These are phyloP conservation scores for Aphanomyces invadans DNA, from an alignment of 352 stramenopile species.

Conservation along the genomic window DNA sequence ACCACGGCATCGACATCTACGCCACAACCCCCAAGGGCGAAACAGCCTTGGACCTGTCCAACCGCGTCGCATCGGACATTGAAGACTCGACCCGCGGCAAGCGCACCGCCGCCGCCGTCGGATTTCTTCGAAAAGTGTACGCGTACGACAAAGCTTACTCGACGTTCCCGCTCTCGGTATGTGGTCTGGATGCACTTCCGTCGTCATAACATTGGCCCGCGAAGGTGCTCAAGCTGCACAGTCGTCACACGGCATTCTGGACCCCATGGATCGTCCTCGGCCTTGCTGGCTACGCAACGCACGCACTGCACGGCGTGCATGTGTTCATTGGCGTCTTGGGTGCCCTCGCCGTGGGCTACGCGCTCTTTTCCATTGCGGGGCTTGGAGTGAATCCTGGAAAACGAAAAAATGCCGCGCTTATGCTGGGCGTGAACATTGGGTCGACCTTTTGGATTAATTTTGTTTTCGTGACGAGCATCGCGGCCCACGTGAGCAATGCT, in stretches of 20 bases:
- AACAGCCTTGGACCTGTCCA: conserved; percentile 40
- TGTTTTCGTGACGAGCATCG: conserved; percentile 30
- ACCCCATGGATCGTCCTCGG: conserved; percentile 63
- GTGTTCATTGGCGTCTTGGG: conserved; percentile 35
- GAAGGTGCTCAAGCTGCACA: conserved; percentile 33
- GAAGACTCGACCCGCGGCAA: neutral
- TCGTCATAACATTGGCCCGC: neutral
- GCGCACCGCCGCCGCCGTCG: neutral
- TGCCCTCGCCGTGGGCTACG: conserved; percentile 32
- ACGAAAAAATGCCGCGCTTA: conserved; percentile 55
- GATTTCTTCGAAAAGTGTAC: neutral
- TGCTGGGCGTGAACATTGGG: conserved; percentile 70
- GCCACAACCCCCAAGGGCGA: conserved; percentile 38
- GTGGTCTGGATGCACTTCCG: conserved; percentile 6
- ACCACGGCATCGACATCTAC: conserved; percentile 40
- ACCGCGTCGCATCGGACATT: neutral
- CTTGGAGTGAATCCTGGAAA: conserved; percentile 63
- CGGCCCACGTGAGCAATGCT: conserved; percentile 28
- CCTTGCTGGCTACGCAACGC: conserved; percentile 35
- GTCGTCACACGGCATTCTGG: conserved; percentile 69
- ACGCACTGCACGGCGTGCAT: conserved; percentile 30
- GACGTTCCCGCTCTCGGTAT: conserved; percentile 14
- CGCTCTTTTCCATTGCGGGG: conserved; percentile 47
- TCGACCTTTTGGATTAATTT: conserved; percentile 57
- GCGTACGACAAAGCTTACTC: neutral